Percentiles rank a stretch among this genome's conserved stretches.
These are phyloP conservation scores for Colletotrichum sp. DNA, from an alignment of 2,329 filamentous ascomycete genomes.

Conservation along the genomic window DNA sequence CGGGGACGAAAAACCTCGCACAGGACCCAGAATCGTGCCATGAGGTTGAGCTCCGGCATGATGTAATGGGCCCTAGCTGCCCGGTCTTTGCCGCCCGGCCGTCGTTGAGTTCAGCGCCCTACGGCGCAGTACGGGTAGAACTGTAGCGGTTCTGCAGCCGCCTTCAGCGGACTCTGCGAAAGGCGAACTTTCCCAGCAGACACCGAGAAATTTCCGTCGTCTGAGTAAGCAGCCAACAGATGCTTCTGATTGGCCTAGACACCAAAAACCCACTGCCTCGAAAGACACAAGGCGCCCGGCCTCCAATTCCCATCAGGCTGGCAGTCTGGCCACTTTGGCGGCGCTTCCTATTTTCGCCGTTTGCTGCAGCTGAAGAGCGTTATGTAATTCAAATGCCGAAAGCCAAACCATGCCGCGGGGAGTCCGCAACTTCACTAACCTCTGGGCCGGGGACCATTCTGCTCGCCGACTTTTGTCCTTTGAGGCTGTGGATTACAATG, in stretches of 20 bases:
- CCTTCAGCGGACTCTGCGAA: slow-evolving; percentile 12
- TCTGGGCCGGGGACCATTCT: background rate
- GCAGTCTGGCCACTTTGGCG: slow-evolving; percentile 7
- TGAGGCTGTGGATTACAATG: background rate
- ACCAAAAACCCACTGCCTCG: background rate
- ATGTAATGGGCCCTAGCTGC: slow-evolving; percentile 15
- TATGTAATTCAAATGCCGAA: slow-evolving; percentile 20
- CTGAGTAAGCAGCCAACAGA: background rate
- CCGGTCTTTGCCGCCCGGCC: slow-evolving; percentile 14
- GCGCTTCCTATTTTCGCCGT: slow-evolving; percentile 22
- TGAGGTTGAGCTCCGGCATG: slow-evolving; percentile 17
- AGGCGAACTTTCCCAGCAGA: slow-evolving; percentile 19
- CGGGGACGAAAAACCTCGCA: slow-evolving; percentile 8
- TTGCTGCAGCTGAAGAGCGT: background rate
- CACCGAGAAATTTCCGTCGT: slow-evolving; percentile 34
- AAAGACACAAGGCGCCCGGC: background rate
- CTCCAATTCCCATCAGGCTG: background rate
- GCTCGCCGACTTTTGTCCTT: slow-evolving; percentile 2
- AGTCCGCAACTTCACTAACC: background rate
- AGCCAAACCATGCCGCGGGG: background rate
- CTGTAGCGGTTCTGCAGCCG: background rate
- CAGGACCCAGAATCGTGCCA: slow-evolving; percentile 17
- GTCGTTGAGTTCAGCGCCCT: background rate
- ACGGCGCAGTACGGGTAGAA: background rate
- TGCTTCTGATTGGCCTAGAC: background rate